A percentile compares a stretch with the other conserved stretches of the same genome.
Evolutionary conservation across 1,284 basidiomycete genomes (phyloP).

Genomic region (Ganoderma multipileum): DNA sequence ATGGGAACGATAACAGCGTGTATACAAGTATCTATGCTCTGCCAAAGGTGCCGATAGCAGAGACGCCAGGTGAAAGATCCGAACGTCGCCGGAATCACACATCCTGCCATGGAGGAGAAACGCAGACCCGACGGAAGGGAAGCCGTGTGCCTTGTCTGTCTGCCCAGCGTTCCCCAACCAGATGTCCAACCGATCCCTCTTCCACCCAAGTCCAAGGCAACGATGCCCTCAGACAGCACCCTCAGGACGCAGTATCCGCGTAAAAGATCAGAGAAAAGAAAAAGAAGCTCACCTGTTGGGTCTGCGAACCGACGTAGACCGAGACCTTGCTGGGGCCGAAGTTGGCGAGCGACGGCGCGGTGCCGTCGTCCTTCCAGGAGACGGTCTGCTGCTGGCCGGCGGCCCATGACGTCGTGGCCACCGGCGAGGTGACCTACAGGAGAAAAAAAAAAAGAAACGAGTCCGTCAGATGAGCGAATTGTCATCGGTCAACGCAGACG

Average conservation of each 20-base stretch:
- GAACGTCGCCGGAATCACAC: background rate
- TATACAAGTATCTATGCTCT: background rate
- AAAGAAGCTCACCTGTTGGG: slow-evolving; percentile 57
- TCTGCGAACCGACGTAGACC: slow-evolving; percentile 72
- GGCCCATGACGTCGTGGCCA: slow-evolving; percentile 55
- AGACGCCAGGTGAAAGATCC: background rate
- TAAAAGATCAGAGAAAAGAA: background rate
- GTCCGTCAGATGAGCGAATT: too few relatives aligned
- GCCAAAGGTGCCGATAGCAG: background rate
- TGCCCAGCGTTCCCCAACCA: background rate
- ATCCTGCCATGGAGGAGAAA: background rate
- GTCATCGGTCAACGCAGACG: too few relatives aligned
- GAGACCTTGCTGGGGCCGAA: slow-evolving; percentile 71
- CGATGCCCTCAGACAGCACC: background rate
- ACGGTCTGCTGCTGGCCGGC: slow-evolving; percentile 68
- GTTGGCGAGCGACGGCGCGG: slow-evolving; percentile 55
- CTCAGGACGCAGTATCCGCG: background rate
- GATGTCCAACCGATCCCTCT: background rate
- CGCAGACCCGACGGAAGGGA: background rate
- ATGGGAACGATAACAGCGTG: background rate
- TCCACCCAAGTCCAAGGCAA: background rate
- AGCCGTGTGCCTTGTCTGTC: background rate
- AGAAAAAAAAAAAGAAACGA: background rate
- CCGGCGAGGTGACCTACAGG: slow-evolving; percentile 67
- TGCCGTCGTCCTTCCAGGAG: slow-evolving; percentile 73